Evolutionary conservation across 305 asterid species (phyloP), one percentile per base, ranked within the genome.

Genomic region (Fraxinus velutina): DNA sequence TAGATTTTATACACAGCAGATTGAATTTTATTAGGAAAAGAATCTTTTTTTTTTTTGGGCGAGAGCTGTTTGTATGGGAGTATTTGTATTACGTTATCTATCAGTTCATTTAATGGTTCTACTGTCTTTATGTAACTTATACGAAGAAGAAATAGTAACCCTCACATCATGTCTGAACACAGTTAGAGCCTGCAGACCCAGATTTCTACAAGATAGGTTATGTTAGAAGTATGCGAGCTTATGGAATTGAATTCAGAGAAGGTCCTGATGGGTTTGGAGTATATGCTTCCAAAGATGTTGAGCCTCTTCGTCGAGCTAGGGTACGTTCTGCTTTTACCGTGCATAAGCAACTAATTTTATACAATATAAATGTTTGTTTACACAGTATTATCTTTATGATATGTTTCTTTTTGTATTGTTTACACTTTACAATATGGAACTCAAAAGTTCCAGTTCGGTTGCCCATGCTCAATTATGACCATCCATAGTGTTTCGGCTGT

Each of bases 241-340:
- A 93, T 85, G 99, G 99, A 72, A 89, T 93, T 80, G 98, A 92
- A 78, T 95, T 93, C 89, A 91, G 91, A 88, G 99, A 95, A 88
- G 99, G 99, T 60, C 97, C 99, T 52, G 94, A 92, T 86, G 99
- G 99, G 62, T 95, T 89, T 86, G 97, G 99, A 78, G 99, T 92
- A 13, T 95, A 88, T 89, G 98, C 99, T 68, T 93, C 99, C 86
- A 95, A 88, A 86, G 97, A 95, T 37, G 89, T 95, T 42, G 93
- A 88, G 88, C 93, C 98, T 86, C 99, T 91, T 86, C 99, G 99
- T 81, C 97, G 99, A 81, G 92, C 99, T n/a, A 90, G 98, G 96
- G 98, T 92, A 62, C 76, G 83, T 71, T 80, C 72, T 83, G 71
- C 70, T 81, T 84, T 60, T 74, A 17, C 32, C 15, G 73, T 77